These are phyloP conservation scores for Neofusicoccum sp. DNA, from an alignment of 2,329 filamentous ascomycete species.

Conservation along the genomic window DNA sequence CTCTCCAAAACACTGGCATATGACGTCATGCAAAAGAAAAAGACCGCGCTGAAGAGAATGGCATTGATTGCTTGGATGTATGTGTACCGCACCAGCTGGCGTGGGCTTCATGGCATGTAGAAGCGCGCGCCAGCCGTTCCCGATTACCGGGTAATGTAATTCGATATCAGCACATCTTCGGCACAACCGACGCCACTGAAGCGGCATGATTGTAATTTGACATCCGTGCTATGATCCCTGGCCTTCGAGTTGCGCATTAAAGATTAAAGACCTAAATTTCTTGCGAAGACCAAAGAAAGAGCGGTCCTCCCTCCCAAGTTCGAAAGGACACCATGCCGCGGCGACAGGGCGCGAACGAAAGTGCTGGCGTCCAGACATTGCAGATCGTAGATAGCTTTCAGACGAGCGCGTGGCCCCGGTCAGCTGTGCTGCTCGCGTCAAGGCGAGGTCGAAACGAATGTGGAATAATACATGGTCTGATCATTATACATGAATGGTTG, in stretches of 20 bases:
- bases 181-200: slow-evolving; percentile 88
- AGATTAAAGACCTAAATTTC: background rate
- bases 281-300: background rate
- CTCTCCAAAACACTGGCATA: background rate
- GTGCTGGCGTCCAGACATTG: background rate
- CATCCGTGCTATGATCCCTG: slow-evolving; percentile 76
- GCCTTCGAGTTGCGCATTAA: background rate
- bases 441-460: background rate
- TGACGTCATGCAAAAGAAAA: background rate
- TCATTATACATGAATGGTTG: slow-evolving; percentile 10
- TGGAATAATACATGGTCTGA: slow-evolving; percentile 1
- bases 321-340: too few relatives aligned
- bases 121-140: slow-evolving; percentile 12
- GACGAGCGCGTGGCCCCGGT: background rate
- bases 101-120: background rate
- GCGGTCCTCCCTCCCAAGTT: background rate
- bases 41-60: background rate
- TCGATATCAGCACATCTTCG: slow-evolving; percentile 94
- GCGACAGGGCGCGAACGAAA: too few relatives aligned
- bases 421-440: background rate
- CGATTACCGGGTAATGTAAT: slow-evolving; percentile 26
- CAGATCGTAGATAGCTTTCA: background rate
- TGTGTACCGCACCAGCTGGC: slow-evolving; percentile 19
- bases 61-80: background rate
- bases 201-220: slow-evolving; percentile 97